These are phyloP conservation scores for Penicillium digitatum DNA, from an alignment of 2,329 filamentous ascomycete genomes.

Conservation along the genomic window DNA sequence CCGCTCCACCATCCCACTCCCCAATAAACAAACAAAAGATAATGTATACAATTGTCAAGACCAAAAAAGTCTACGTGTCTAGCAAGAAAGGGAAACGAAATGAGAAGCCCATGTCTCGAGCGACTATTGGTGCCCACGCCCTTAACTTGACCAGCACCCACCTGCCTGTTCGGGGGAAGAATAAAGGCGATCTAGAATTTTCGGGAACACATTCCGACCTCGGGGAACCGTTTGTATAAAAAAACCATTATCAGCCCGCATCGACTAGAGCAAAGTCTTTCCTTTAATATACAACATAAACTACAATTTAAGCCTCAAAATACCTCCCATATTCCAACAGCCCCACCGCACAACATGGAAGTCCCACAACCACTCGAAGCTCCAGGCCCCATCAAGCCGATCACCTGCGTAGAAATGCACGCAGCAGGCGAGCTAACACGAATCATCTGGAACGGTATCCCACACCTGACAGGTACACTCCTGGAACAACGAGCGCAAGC, in stretches of 20 bases:
- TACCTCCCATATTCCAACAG: background rate
- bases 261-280: background rate
- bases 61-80: too few relatives aligned
- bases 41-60: background rate
- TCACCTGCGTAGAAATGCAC: conserved; percentile 45
- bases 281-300: background rate
- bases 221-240: background rate
- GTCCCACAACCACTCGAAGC: conserved; percentile 2
- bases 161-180: background rate
- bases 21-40: background rate
- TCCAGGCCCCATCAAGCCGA: conserved; percentile 8
- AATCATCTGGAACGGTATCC: conserved; percentile 45
- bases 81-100: background rate
- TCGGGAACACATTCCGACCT: background rate
- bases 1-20: background rate
- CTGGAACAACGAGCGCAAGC: conserved; percentile 42
- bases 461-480: conserved; percentile 39
- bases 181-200: background rate
- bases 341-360: background rate
- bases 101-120: background rate
- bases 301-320: background rate
- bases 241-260: background rate
- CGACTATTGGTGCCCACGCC: background rate
- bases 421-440: conserved; percentile 50
- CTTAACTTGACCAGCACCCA: background rate